Evolutionary conservation across 2,329 filamentous ascomycete species (phyloP), one percentile per base, ranked within the genome.

Genomic region (Fusarium sp.): DNA sequence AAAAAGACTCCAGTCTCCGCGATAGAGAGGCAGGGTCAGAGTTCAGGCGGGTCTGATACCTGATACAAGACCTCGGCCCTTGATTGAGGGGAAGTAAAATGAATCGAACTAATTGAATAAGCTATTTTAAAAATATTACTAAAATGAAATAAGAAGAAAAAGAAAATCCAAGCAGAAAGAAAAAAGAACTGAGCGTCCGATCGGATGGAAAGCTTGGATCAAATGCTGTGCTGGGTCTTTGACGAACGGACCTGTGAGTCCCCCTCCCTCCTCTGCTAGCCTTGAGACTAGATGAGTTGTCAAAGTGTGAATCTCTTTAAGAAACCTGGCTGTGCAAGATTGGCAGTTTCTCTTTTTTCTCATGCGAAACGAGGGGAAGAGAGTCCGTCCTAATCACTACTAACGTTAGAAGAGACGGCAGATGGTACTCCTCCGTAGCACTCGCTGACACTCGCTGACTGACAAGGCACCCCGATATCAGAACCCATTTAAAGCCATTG

Each of bases 221-320:
- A 66, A 43, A 43, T 46, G 32, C 32, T 61, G 47, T 37, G 28
- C 22, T 35, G n/a, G 28, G 48, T 37, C 48, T 53, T 7, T 14
- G 30, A 32, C 5, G 30, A 32, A 32, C 28, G 10, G 61, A 61
- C 45, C 60, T 62, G 15, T 35, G 33, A 35, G 33, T 35, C 33
- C 17, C 9, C n/a, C 33, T 50, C 22, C 26, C 26, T 24, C 24
- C 26, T 26, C 32, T 41, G 60, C 50, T 61, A 67, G 57, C 54
- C 48, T 37, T 37, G 56, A 47, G 26, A 47, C 65, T 69, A 63
- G 67, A 69, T 69, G 67, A 59, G 65, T 66, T 69, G 67, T 69
- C 67, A 69, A 47, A 51, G 35, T 60, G 44, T 55, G 46, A 68
- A 61, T 46, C 26, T 47, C 51, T 51, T 37, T 19, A 59, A 56